Evolutionary conservation across 345 rosid species (phyloP).

Genomic region (Alliaria petiolata): DNA sequence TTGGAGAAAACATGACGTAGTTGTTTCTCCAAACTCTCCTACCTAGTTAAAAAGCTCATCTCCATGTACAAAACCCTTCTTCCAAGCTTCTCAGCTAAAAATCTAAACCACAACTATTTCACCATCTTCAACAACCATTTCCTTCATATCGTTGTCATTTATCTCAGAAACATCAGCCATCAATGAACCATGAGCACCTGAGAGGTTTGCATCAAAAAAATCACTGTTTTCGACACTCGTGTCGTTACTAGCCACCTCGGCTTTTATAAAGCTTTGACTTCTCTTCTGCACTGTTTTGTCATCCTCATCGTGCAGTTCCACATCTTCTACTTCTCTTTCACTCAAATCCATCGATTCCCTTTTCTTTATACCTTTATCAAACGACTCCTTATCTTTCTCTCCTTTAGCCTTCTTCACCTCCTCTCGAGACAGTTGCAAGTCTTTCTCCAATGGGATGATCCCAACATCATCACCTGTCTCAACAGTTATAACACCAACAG

Average conservation of each 20-base stretch:
- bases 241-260: no score
- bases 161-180: slow-evolving; percentile 42
- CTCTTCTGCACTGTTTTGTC: slow-evolving; percentile 43
- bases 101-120: not conserved
- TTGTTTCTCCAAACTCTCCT: not conserved
- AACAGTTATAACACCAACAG: slow-evolving; percentile 32
- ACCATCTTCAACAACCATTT: not conserved
- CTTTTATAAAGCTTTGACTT: slow-evolving; percentile 46
- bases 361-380: slow-evolving; percentile 49
- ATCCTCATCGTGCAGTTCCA: slow-evolving; percentile 59
- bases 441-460: slow-evolving; percentile 51
- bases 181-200: slow-evolving; percentile 44
- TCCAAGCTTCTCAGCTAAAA: not conserved
- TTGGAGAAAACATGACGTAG: not conserved
- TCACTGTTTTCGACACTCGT: slow-evolving; percentile 35
- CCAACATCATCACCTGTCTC: slow-evolving; percentile 47
- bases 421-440: slow-evolving; percentile 57
- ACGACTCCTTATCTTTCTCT: slow-evolving; percentile 61
- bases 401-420: slow-evolving; percentile 60
- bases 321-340: slow-evolving; percentile 67
- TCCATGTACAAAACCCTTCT: not conserved
- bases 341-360: slow-evolving; percentile 60
- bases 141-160: slow-evolving; percentile 19
- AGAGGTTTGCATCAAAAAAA: slow-evolving; percentile 34
- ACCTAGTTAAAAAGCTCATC: not conserved